Conservation (phyloP, 192 early-diverging fungal species). For the Gigaspora rosea region DNA sequence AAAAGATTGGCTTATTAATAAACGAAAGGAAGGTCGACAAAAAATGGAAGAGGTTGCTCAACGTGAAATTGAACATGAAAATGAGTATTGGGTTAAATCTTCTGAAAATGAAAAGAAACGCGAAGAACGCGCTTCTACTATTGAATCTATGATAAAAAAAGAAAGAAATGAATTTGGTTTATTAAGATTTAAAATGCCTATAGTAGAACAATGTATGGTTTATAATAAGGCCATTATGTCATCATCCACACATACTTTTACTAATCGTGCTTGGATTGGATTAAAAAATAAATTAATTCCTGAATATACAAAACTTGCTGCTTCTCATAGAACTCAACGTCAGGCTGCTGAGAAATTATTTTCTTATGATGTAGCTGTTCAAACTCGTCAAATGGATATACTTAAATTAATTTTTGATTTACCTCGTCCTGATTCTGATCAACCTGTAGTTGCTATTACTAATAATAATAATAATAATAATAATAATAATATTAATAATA, state of each 20-base stretch:
- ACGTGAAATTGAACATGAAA: constrained; percentile 12
- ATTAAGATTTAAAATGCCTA: constrained; percentile 15
- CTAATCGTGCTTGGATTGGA: constrained; percentile 20
- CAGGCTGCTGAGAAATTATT: background rate
- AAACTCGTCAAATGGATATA: constrained; percentile 20
- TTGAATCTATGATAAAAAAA: constrained; percentile 7
- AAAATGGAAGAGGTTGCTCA: constrained; percentile 14
- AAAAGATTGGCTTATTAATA: background rate
- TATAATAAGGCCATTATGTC: constrained; percentile 23
- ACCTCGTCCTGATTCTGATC: background rate
- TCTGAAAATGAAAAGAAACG: constrained; percentile 4
- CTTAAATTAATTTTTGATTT: constrained; percentile 11
- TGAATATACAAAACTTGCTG: background rate
- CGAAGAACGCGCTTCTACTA: background rate
- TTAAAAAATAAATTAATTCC: constrained; percentile 23
- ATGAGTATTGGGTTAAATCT: constrained; percentile 9
- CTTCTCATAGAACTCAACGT: background rate
- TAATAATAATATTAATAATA: background rate
- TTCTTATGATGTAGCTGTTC: background rate
- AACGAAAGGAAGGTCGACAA: background rate
- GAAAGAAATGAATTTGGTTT: constrained; percentile 18
- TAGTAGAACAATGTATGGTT: constrained; percentile 17
- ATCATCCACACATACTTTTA: background rate
- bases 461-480: constrained; percentile 6
- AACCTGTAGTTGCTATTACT: background rate